Evolutionary conservation across 2,329 filamentous ascomycete species (phyloP).

Genomic region (Paecilomyces niveus): DNA sequence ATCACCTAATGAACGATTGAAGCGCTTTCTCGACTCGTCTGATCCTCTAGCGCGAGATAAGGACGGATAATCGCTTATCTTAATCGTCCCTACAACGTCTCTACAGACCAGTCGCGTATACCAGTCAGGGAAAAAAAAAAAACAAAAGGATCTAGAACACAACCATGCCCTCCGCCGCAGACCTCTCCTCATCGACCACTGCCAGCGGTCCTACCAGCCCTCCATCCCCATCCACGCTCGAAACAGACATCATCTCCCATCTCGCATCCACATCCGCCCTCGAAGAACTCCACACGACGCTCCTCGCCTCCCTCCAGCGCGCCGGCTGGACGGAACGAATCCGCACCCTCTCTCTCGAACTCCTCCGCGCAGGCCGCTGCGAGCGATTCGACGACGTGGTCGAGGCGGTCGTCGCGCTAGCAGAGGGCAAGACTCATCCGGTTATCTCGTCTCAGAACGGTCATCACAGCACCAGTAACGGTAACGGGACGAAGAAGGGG

Average conservation of each 20-base stretch:
- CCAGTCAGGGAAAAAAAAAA: not conserved
- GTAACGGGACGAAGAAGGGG: slow-evolving; percentile 2
- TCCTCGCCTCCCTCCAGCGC: slow-evolving; percentile 49
- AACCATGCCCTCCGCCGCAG: not conserved
- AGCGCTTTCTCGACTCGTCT: too few relatives aligned
- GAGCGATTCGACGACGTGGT: slow-evolving; percentile 52
- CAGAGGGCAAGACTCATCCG: slow-evolving; percentile 26
- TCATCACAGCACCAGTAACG: slow-evolving; percentile 16
- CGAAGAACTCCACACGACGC: slow-evolving; percentile 47
- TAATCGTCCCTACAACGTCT: too few relatives aligned
- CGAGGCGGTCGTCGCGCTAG: slow-evolving; percentile 44
- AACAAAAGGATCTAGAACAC: not conserved
- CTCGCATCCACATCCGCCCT: slow-evolving; percentile 45
- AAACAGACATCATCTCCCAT: slow-evolving; percentile 33
- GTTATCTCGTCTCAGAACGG: slow-evolving; percentile 9
- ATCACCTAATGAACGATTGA: not conserved
- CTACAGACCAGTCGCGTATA: too few relatives aligned
- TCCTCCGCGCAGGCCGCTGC: slow-evolving; percentile 52
- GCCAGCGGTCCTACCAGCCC: not conserved
- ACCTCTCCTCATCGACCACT: not conserved
- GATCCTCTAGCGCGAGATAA: too few relatives aligned
- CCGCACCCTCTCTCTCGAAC: slow-evolving; percentile 46
- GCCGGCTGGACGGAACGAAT: slow-evolving; percentile 54
- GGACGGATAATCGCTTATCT: too few relatives aligned
- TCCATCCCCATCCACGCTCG: slow-evolving; percentile 26